These are phyloP conservation scores for Baudoinia panamericana DNA, from an alignment of 495 filamentous ascomycete genomes.

Conservation along the genomic window DNA sequence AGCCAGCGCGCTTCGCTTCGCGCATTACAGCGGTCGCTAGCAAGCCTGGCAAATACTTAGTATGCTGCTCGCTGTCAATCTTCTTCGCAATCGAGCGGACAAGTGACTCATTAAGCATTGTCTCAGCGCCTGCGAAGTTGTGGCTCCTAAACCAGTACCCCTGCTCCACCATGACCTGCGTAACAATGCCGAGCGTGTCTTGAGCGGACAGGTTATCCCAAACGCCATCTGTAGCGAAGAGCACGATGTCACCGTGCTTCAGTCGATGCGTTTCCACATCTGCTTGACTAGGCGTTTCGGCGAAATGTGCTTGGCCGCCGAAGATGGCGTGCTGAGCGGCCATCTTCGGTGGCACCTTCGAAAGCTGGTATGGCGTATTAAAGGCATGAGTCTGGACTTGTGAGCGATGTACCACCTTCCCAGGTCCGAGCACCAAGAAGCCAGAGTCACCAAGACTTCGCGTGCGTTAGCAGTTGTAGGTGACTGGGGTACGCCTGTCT, in stretches of 20 bases:
- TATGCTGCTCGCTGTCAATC: slow-evolving; percentile 12
- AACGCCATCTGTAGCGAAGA: slow-evolving; percentile 88
- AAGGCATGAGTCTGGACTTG: slow-evolving; percentile 88
- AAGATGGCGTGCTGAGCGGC: slow-evolving; percentile 62
- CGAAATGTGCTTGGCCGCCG: slow-evolving; percentile 56
- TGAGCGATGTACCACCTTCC: slow-evolving; percentile 69
- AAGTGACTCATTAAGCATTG: slow-evolving; percentile 39
- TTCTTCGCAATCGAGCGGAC: slow-evolving; percentile 18
- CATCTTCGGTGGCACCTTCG: slow-evolving; percentile 70
- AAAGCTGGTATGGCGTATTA: slow-evolving; percentile 93
- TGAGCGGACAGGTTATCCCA: slow-evolving; percentile 93
- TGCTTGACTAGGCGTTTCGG: slow-evolving; percentile 77
- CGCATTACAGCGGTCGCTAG: slow-evolving; percentile 62
- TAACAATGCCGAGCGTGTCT: slow-evolving; percentile 69
- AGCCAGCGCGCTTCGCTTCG: slow-evolving; percentile 73
- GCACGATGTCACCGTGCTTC: slow-evolving; percentile 77
- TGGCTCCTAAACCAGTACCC: slow-evolving; percentile 49
- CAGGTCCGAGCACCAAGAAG: slow-evolving; percentile 70
- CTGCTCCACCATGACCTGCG: slow-evolving; percentile 50
- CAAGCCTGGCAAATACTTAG: slow-evolving; percentile 24
- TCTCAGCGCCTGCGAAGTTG: slow-evolving; percentile 44
- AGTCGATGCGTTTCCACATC: slow-evolving; percentile 58
- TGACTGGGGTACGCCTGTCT: slow-evolving; percentile 7
- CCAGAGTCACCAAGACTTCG: slow-evolving; percentile 82
- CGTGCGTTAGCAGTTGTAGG: not conserved